Evolutionary conservation across 2,329 filamentous ascomycete genomes (phyloP).

Genomic region (Monosporascus sp.): DNA sequence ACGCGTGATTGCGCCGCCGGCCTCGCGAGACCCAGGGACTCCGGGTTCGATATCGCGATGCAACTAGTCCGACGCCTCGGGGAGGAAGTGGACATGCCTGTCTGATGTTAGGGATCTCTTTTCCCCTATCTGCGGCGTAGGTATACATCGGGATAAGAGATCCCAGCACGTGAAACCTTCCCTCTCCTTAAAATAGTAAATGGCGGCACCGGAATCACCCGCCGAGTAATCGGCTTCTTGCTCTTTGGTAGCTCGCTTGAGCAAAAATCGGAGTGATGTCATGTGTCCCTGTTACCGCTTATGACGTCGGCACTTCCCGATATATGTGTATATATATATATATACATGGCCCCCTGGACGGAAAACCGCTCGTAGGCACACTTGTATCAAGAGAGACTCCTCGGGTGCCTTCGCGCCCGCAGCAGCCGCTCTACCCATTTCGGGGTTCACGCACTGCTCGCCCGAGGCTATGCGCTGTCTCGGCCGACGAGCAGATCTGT

Average conservation of each 20-base stretch:
- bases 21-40: slow-evolving; percentile 66
- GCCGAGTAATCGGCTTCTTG: no score
- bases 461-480: slow-evolving; percentile 71
- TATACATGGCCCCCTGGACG: background rate
- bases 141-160: background rate
- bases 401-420: slow-evolving; percentile 64
- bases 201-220: no score
- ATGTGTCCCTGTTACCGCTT: no score
- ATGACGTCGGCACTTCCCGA: no score
- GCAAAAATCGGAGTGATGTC: no score
- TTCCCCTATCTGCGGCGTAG: background rate
- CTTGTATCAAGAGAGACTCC: no score
- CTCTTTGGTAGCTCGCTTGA: no score
- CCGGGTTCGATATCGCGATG: slow-evolving; percentile 63
- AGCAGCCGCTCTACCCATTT: slow-evolving; percentile 66
- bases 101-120: slow-evolving; percentile 1
- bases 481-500: slow-evolving; percentile 82
- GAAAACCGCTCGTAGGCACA: background rate
- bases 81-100: slow-evolving; percentile 73
- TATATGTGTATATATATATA: background rate
- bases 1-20: slow-evolving; percentile 65
- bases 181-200: no score
- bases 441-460: slow-evolving; percentile 69
- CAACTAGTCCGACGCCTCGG: slow-evolving; percentile 79
- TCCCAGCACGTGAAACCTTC: no score